A percentile compares a stretch with the other conserved stretches of the same genome.
These are phyloP conservation scores for Vishniacozyma victoriae DNA, from an alignment of 768 basidiomycete genomes.

Conservation along the genomic window DNA sequence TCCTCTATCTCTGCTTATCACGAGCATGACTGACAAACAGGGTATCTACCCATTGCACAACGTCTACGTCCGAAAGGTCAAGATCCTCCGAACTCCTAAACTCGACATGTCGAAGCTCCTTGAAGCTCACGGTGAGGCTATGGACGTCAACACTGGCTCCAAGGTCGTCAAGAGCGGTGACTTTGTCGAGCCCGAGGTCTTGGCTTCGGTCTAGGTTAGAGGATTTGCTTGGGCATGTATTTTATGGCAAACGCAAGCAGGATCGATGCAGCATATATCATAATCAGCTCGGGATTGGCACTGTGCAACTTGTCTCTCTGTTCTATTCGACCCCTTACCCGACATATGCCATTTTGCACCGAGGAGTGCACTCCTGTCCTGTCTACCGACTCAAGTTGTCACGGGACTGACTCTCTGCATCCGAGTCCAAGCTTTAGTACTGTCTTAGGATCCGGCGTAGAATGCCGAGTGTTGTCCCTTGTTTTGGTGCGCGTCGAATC, in stretches of 20 bases:
- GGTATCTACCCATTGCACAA: slow-evolving; percentile 99
- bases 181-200: slow-evolving; percentile 95
- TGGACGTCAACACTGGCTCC: slow-evolving; percentile 82
- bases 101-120: slow-evolving; percentile 92
- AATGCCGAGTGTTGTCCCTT: too few species aligned
- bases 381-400: too few species aligned
- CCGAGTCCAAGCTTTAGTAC: too few species aligned
- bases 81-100: slow-evolving; percentile 97
- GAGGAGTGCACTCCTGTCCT: too few species aligned
- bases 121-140: slow-evolving; percentile 92
- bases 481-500: too few species aligned
- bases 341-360: too few species aligned
- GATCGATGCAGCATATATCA: too few species aligned
- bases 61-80: slow-evolving; percentile 97
- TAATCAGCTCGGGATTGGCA: too few species aligned
- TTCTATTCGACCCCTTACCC: too few species aligned
- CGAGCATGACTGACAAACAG: slow-evolving; percentile 44
- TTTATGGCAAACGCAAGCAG: slow-evolving; percentile 1
- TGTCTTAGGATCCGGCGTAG: too few species aligned
- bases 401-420: too few species aligned
- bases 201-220: slow-evolving; percentile 68
- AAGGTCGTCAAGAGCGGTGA: slow-evolving; percentile 72
- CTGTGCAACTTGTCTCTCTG: too few species aligned
- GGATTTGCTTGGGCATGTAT: slow-evolving; percentile 14
- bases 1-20: background rate